phyloP scores from a whole-genome alignment of 2,329 filamentous ascomycete species.

The Thielaviopsis populi region DNA sequence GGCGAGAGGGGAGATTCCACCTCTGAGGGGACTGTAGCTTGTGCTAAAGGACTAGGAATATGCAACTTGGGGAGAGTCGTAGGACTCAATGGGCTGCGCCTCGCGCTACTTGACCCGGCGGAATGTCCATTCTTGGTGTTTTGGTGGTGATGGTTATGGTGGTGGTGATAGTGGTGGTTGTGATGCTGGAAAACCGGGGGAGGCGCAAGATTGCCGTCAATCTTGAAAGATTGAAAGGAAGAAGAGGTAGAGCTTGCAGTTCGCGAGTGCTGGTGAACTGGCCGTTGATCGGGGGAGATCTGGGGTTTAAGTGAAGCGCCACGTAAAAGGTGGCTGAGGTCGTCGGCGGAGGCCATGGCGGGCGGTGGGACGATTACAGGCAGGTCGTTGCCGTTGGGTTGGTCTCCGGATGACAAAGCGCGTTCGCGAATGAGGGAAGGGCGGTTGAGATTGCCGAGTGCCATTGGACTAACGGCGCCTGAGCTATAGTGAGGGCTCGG shows the following conservation, averaged over 20 bases:
- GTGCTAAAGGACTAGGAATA: conserved; percentile 43
- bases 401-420: conserved; percentile 34
- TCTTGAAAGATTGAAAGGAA: conserved; percentile 18
- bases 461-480: background rate
- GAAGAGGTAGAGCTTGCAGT: conserved; percentile 17
- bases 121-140: background rate
- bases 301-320: conserved; percentile 1
- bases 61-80: conserved; percentile 20
- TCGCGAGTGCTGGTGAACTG: conserved; percentile 9
- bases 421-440: conserved; percentile 21
- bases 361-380: background rate
- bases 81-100: conserved; percentile 9
- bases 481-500: background rate
- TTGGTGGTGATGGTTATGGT: no score
- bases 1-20: conserved; percentile 29
- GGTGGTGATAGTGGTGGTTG: no score
- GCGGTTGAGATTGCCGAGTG: background rate
- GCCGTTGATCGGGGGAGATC: conserved; percentile 1
- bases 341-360: conserved; percentile 1
- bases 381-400: conserved; percentile 1
- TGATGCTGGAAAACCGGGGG: conserved; percentile 23
- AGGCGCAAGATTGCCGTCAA: conserved; percentile 30
- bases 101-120: conserved; percentile 4
- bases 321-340: conserved; percentile 3
- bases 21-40: conserved; percentile 18